Percentiles rank a stretch among this genome's conserved stretches.
Conservation (phyloP, 495 filamentous ascomycete genomes). For the Neurospora africana region DNA sequence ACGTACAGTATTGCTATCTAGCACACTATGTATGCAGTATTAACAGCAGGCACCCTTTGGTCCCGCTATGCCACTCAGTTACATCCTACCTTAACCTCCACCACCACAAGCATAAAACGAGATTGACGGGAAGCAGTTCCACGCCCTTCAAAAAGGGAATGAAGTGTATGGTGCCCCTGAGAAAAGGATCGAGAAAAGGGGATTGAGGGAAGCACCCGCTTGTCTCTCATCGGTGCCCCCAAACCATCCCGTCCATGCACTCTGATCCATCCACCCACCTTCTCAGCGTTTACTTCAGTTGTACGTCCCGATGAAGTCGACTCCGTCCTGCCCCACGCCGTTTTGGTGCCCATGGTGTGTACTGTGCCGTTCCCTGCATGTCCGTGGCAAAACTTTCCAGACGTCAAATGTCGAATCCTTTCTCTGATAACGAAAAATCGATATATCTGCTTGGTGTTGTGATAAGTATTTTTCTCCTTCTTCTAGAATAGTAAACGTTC, state of each 20-base stretch:
- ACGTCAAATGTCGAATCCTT: not conserved
- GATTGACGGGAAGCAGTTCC: not conserved
- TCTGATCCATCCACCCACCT: not conserved
- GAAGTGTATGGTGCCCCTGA: not conserved
- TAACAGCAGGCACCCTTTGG: not conserved
- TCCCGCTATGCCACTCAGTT: not conserved
- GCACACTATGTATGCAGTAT: not conserved
- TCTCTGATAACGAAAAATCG: not conserved
- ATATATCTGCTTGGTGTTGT: not conserved
- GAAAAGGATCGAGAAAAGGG: not conserved
- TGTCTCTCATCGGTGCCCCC: not conserved
- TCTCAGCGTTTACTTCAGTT: not conserved
- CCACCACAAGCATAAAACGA: not conserved
- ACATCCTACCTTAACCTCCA: not conserved
- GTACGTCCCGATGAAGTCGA: not conserved
- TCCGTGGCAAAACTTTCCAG: not conserved
- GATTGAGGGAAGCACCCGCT: not conserved
- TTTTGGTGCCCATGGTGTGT: not conserved
- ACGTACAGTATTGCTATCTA: not conserved
- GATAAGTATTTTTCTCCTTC: not conserved
- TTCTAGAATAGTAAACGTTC: not conserved
- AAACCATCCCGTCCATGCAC: not conserved
- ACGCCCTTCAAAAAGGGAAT: not conserved
- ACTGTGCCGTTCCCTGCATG: not conserved
- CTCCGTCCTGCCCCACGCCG: not conserved